Conservation (phyloP, 306 rosid species). For the Mucuna pruriens region DNA sequence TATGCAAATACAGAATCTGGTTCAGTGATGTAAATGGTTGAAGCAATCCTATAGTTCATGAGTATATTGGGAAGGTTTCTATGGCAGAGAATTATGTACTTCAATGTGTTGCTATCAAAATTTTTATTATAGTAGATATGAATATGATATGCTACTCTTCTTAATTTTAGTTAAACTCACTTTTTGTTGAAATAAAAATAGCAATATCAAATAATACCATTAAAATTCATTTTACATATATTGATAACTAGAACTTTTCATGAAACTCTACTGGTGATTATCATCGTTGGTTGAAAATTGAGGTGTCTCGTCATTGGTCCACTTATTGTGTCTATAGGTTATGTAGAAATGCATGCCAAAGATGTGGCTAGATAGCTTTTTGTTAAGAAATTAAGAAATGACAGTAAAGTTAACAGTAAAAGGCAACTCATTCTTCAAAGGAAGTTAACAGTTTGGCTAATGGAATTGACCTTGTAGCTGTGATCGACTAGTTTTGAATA, state of each 20-base stretch:
- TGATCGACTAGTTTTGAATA: too few relatives aligned
- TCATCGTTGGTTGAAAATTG: too few relatives aligned
- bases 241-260: not conserved
- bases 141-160: too few relatives aligned
- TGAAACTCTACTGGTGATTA: not conserved
- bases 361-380: not conserved
- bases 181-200: not conserved
- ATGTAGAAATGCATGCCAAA: not conserved
- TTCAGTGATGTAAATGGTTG: not conserved
- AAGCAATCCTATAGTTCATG: not conserved
- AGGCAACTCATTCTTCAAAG: too few relatives aligned
- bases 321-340: not conserved
- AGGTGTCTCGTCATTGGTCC: not conserved
- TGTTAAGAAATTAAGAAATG: not conserved
- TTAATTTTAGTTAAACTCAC: not conserved
- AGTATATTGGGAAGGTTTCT: not conserved
- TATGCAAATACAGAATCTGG: not conserved
- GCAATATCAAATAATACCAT: not conserved
- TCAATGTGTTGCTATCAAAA: too few relatives aligned
- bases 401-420: too few relatives aligned
- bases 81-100: not conserved
- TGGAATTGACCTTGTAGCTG: not conserved
- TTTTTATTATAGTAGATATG: too few relatives aligned
- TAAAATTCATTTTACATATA: not conserved
- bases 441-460: not conserved